These are phyloP conservation scores for Polysphondylium violaceum DNA, from an alignment of 78 protist species.

Conservation along the genomic window DNA sequence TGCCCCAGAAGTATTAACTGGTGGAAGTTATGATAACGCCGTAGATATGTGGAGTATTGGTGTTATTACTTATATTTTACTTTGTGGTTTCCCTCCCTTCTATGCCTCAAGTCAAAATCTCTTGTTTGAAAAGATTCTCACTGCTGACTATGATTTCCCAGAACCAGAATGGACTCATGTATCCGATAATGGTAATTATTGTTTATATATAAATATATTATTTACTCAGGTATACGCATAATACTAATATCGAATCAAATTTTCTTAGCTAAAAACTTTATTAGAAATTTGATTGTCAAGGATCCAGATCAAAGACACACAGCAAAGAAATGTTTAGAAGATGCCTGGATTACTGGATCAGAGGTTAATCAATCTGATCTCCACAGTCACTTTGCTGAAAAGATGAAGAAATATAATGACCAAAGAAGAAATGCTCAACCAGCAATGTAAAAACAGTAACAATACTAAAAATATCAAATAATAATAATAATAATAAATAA, in stretches of 20 bases:
- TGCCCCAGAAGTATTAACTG: slow-evolving; percentile 86
- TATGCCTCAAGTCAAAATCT: slow-evolving; percentile 75
- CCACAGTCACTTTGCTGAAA: slow-evolving; percentile 76
- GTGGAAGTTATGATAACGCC: slow-evolving; percentile 77
- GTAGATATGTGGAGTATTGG: slow-evolving; percentile 89
- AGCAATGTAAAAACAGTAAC: not conserved
- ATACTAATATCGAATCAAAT: not conserved
- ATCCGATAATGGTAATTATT: too few relatives aligned
- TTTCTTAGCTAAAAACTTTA: slow-evolving; percentile 80
- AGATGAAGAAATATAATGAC: slow-evolving; percentile 82
- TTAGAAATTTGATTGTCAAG: slow-evolving; percentile 74
- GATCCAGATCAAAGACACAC: slow-evolving; percentile 82
- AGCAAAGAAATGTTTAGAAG: slow-evolving; percentile 75
- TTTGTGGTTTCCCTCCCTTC: slow-evolving; percentile 89
- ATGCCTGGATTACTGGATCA: slow-evolving; percentile 75
- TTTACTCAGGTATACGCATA: too few relatives aligned
- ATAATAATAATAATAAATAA: not conserved
- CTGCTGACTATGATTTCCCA: slow-evolving; percentile 87
- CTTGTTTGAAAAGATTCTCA: slow-evolving; percentile 80
- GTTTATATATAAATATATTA: not conserved
- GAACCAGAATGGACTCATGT: slow-evolving; percentile 85
- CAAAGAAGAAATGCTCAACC: slow-evolving; percentile 76
- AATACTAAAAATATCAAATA: slow-evolving; percentile 4
- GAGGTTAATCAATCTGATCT: slow-evolving; percentile 58
- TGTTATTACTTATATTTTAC: slow-evolving; percentile 85